Percentiles rank a stretch among this genome's conserved stretches.
phyloP scores from a whole-genome alignment of 306 rosid species.

The Ochetophila trinervis region DNA sequence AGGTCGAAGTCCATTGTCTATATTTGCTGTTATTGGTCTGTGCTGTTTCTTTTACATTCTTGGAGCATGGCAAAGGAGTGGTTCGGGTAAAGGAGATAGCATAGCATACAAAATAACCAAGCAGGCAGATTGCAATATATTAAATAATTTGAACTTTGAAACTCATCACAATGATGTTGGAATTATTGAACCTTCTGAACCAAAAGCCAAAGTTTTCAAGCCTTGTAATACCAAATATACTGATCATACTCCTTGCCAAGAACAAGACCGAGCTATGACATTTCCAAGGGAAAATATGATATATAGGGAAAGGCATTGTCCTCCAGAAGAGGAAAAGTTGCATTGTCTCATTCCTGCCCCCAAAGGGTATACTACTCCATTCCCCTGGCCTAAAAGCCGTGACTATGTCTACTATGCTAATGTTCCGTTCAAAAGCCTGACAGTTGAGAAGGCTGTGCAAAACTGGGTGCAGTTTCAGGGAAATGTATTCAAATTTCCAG shows the following conservation, averaged over 20 bases:
- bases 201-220: conserved; percentile 62
- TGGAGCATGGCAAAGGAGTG: conserved; percentile 96
- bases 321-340: conserved; percentile 71
- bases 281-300: conserved; percentile 95
- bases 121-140: conserved; percentile 56
- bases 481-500: conserved; percentile 91
- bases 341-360: conserved; percentile 95
- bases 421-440: conserved; percentile 75
- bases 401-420: conserved; percentile 87
- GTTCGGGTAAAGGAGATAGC: conserved; percentile 78
- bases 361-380: conserved; percentile 71
- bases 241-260: conserved; percentile 98
- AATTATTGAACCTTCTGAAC: conserved; percentile 45
- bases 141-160: conserved; percentile 69
- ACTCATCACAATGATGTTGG: conserved; percentile 62
- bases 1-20: conserved; percentile 60
- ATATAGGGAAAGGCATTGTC: conserved; percentile 98
- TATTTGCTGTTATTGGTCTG: conserved; percentile 71
- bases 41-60: conserved; percentile 91
- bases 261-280: conserved; percentile 91
- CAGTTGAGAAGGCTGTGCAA: conserved; percentile 95
- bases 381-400: conserved; percentile 97
- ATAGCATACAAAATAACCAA: conserved; percentile 61
- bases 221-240: conserved; percentile 57
- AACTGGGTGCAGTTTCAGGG: conserved; percentile 92